These are phyloP conservation scores for Brassica incana DNA, from an alignment of 345 rosid species.

Conservation along the genomic window DNA sequence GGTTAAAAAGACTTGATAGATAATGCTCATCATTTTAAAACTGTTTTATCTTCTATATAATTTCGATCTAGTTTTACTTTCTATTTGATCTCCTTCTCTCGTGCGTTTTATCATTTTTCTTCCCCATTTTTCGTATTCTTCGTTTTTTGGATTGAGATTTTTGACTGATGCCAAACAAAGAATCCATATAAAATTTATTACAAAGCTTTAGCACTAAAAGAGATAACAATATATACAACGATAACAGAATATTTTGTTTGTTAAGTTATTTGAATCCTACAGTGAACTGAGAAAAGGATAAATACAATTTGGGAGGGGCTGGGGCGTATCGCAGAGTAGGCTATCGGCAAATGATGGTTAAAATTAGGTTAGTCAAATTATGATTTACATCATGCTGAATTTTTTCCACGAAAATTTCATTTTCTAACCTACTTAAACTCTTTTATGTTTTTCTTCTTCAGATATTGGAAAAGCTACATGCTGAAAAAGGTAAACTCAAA, in stretches of 20 bases:
- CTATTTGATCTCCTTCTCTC: not conserved
- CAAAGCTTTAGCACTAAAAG: not conserved
- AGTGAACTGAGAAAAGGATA: not conserved
- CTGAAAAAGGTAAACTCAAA: not conserved
- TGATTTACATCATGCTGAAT: not conserved
- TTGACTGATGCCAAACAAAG: not conserved
- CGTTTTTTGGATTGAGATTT: not conserved
- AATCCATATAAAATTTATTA: not conserved
- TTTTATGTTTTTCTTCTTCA: not conserved
- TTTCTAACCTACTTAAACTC: not conserved
- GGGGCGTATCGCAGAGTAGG: not conserved
- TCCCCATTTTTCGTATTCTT: not conserved
- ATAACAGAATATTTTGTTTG: not conserved
- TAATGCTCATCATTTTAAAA: not conserved
- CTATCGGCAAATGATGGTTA: not conserved
- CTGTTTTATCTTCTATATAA: not conserved
- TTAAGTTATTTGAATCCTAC: not conserved
- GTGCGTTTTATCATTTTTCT: not conserved
- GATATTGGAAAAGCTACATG: not conserved
- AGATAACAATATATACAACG: not conserved
- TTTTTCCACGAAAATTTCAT: too few species aligned
- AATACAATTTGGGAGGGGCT: not conserved
- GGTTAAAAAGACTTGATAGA: not conserved
- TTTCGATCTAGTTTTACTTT: too few species aligned
- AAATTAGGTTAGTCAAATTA: not conserved